Evolutionary conservation across 768 basidiomycete genomes (phyloP).

Genomic region (Gyrodon lividus): DNA sequence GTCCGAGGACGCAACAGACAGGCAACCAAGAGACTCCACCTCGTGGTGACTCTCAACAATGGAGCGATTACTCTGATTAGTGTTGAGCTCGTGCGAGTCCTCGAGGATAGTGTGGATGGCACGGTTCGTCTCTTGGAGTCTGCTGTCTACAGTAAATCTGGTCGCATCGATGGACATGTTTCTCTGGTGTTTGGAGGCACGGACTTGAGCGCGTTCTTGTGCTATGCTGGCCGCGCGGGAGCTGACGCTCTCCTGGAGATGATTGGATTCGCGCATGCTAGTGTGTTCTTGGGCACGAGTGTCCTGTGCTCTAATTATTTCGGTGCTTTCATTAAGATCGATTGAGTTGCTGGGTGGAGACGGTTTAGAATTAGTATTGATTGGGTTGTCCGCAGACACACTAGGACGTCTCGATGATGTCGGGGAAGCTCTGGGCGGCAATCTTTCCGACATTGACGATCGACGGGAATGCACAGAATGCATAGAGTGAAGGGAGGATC

Average conservation of each 20-base stretch:
- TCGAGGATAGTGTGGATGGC: slow-evolving; percentile 31
- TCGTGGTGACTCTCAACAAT: slow-evolving; percentile 20
- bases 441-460: slow-evolving; percentile 23
- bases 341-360: slow-evolving; percentile 16
- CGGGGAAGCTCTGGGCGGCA: slow-evolving; percentile 4
- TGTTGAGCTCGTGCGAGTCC: slow-evolving; percentile 22
- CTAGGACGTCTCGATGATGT: slow-evolving; percentile 21
- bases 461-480: slow-evolving; percentile 24
- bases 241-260: slow-evolving; percentile 13
- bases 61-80: slow-evolving; percentile 16
- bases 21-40: slow-evolving; percentile 20
- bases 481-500: slow-evolving; percentile 23
- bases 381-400: slow-evolving; percentile 8
- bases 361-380: not conserved
- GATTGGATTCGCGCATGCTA: slow-evolving; percentile 9
- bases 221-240: slow-evolving; percentile 7
- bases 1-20: slow-evolving; percentile 39
- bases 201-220: slow-evolving; percentile 16
- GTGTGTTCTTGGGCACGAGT: slow-evolving; percentile 18
- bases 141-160: slow-evolving; percentile 14
- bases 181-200: slow-evolving; percentile 9
- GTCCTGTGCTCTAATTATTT: slow-evolving; percentile 12
- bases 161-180: slow-evolving; percentile 18
- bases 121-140: slow-evolving; percentile 22
- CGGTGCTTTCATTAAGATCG: slow-evolving; percentile 10